Evolutionary conservation across 1,284 basidiomycete species (phyloP).

Genomic region (Polyporus tsugae): DNA sequence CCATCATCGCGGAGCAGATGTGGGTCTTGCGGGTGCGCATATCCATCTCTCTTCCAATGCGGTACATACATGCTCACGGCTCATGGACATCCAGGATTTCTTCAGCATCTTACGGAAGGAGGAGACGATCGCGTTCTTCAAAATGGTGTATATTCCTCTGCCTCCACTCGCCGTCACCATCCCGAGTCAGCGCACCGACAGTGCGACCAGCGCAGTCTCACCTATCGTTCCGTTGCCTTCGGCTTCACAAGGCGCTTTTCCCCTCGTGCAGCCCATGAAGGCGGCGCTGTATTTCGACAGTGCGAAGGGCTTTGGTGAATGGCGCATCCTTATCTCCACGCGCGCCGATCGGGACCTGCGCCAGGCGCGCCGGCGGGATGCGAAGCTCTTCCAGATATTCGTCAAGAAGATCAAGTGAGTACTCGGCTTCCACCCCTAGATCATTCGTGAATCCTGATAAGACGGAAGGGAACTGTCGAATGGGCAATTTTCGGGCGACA

Average conservation of each 20-base stretch:
- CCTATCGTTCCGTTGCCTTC: no score
- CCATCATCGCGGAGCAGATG: slow-evolving; percentile 28
- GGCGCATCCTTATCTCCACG: slow-evolving; percentile 58
- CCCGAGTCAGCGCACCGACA: neutral
- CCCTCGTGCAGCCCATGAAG: slow-evolving; percentile 58
- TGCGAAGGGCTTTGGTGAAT: slow-evolving; percentile 60
- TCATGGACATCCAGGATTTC: neutral
- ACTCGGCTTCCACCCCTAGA: slow-evolving; percentile 4
- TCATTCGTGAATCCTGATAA: neutral
- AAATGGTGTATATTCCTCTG: neutral
- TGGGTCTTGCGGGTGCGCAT: neutral
- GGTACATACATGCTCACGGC: neutral
- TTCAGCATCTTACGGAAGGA: neutral
- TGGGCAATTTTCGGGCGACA: slow-evolving; percentile 72
- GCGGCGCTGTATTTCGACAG: slow-evolving; percentile 59
- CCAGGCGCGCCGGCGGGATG: slow-evolving; percentile 48
- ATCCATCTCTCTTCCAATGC: no score
- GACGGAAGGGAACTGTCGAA: slow-evolving; percentile 64
- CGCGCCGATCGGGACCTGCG: slow-evolving; percentile 54
- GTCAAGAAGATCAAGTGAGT: slow-evolving; percentile 67
- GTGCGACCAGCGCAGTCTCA: neutral
- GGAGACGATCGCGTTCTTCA: neutral
- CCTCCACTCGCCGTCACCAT: neutral
- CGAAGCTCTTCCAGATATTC: slow-evolving; percentile 54
- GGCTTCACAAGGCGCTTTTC: slow-evolving; percentile 41